Evolutionary conservation across 1,139 yeast species (phyloP).

Genomic region (Candida sojae): DNA sequence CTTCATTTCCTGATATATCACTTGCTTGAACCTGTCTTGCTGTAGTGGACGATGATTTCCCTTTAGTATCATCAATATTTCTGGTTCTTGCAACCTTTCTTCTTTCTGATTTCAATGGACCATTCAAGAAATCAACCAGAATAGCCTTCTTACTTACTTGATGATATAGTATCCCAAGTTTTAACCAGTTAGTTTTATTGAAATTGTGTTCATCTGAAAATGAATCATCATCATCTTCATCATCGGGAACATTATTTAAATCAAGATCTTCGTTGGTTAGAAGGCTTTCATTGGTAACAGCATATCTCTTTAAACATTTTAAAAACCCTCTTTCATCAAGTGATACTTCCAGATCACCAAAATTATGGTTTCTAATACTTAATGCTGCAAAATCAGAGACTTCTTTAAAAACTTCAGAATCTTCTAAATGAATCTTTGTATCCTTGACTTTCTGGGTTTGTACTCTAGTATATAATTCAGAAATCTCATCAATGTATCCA

Average conservation of each 20-base stretch:
- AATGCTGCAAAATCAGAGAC: constrained; percentile 43
- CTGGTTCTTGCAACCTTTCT: constrained; percentile 36
- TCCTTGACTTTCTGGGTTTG: constrained; percentile 31
- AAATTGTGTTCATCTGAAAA: constrained; percentile 26
- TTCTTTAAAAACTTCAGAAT: constrained; percentile 44
- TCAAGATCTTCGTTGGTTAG: constrained; percentile 1
- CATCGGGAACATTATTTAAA: constrained; percentile 11
- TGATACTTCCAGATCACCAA: constrained; percentile 54
- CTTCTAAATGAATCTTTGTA: constrained; percentile 25
- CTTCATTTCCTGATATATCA: constrained; percentile 50
- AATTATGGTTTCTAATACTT: constrained; percentile 59
- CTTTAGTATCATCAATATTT: constrained; percentile 45
- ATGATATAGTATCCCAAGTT: constrained; percentile 57
- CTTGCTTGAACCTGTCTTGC: constrained; percentile 56
- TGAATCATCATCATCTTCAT: constrained; percentile 10
- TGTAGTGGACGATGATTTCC: constrained; percentile 38
- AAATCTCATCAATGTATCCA: constrained; percentile 29
- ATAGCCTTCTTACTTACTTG: constrained; percentile 50
- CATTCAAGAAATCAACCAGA: constrained; percentile 63
- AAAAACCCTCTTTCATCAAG: constrained; percentile 51
- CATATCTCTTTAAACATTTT: constrained; percentile 35
- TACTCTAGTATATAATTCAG: constrained; percentile 29
- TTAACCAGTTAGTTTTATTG: constrained; percentile 56
- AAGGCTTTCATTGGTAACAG: constrained; percentile 20
- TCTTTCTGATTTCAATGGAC: constrained; percentile 70